A percentile compares a stretch with the other conserved stretches of the same genome.
Conservation (phyloP, 2,329 filamentous ascomycete genomes). For the Cryphonectria nitschkei region DNA sequence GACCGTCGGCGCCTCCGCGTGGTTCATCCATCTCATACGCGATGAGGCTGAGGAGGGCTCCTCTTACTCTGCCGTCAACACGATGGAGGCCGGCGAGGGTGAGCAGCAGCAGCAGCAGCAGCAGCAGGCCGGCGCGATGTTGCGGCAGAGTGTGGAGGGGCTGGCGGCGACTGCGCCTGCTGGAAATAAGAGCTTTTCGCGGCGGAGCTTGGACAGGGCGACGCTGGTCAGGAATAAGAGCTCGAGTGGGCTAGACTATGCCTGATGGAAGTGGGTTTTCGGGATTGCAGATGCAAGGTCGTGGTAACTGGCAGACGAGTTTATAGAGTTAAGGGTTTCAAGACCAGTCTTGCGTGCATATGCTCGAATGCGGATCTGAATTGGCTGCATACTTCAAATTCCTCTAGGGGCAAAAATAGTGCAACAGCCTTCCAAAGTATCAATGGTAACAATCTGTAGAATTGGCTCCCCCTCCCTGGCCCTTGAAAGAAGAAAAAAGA, state of each 20-base stretch:
- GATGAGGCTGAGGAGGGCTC: slow-evolving; percentile 54
- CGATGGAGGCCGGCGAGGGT: slow-evolving; percentile 36
- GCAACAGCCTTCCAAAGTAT: background rate
- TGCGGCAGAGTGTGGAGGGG: slow-evolving; percentile 47
- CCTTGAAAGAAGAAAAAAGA: no score
- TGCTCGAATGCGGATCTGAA: background rate
- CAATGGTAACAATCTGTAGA: background rate
- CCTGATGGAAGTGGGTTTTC: background rate
- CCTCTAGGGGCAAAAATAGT: background rate
- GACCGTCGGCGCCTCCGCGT: slow-evolving; percentile 77
- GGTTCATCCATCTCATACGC: slow-evolving; percentile 68
- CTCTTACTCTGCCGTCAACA: slow-evolving; percentile 39
- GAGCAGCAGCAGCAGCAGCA: background rate
- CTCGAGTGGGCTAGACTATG: slow-evolving; percentile 54
- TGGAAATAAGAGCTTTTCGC: background rate
- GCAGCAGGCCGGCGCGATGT: slow-evolving; percentile 34
- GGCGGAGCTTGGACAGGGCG: slow-evolving; percentile 50
- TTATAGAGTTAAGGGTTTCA: background rate
- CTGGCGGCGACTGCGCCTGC: slow-evolving; percentile 35
- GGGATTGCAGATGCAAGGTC: background rate
- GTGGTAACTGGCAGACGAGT: background rate
- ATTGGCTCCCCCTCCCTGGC: background rate
- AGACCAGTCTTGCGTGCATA: background rate
- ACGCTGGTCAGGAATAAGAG: slow-evolving; percentile 53
- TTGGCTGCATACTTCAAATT: background rate